Base-by-base conservation (phyloP, 306 rosid species). In the Canavalia gladiata region DNA sequence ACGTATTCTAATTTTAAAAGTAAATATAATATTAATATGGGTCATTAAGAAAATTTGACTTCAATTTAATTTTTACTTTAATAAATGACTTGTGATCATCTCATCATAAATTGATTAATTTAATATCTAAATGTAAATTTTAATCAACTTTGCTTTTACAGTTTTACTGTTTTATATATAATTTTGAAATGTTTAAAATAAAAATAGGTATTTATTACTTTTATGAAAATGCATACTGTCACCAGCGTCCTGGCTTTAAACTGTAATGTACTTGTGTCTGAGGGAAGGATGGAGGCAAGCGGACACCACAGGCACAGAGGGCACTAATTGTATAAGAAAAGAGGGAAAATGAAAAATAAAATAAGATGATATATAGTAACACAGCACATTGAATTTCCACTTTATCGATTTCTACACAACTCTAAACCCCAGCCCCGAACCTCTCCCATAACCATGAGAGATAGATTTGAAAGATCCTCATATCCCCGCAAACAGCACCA, bases 401-500 rank as follows among this genome's bases (percentile, higher is more conserved):
- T 90, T 92, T 90, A 88, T 88, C 72, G 94, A 84, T 80, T 84
- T 83, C 85, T 85, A 54, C 82, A 77, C 84, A 86, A 29, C 81
- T 65, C 74, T 75, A 74, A 18, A 75, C 30, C 57, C 37, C 0
- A 12, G 37, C 7, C 31, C 74, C 18, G 35, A 77, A 42, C 8
- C 51, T 50, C 83, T 31, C 79, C 82, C 60, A 42, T 50, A 34
- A 2, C 45, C 46, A 60, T 4, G 33, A 43, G 46, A 41, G n/a
- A 51, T 25, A 67, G 83, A 84, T 89, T 67, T 83, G 81, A 87
- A 75, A 90, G 97, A 90, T 89, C 93, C 89, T 82, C 89, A 87
- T 75, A 85, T 89, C 89, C 92, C 87, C 92, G 72, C 91, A 74
- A 87, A 88, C 97, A 90, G 86, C 90, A 84, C 76, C 86, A 89